Percentiles rank a stretch among this genome's conserved stretches.
phyloP scores from a whole-genome alignment of 2,329 filamentous ascomycete species.

The Clonostachys byssicola region DNA sequence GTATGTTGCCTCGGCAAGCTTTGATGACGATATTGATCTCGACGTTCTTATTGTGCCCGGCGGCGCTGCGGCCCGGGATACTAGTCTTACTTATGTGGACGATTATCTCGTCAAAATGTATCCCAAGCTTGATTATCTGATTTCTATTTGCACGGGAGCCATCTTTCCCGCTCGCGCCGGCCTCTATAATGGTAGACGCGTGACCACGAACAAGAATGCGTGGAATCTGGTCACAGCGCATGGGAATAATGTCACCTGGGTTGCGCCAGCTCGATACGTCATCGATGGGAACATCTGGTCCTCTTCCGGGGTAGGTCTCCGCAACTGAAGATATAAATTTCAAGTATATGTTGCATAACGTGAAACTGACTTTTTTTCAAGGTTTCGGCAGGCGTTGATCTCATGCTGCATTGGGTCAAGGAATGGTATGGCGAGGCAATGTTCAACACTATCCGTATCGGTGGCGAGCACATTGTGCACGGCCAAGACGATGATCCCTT shows the following conservation, averaged over 20 bases:
- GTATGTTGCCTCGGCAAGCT: slow-evolving; percentile 1
- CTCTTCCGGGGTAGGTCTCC: slow-evolving; percentile 18
- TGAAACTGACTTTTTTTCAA: not conserved
- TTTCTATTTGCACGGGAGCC: slow-evolving; percentile 65
- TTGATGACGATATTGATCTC: slow-evolving; percentile 24
- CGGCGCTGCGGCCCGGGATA: slow-evolving; percentile 41
- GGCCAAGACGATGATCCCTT: slow-evolving; percentile 1
- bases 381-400: slow-evolving; percentile 1
- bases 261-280: slow-evolving; percentile 58
- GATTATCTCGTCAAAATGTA: slow-evolving; percentile 31
- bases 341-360: not conserved
- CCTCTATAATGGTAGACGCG: slow-evolving; percentile 52
- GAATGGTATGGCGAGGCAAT: slow-evolving; percentile 1
- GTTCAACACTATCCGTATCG: not conserved
- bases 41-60: slow-evolving; percentile 63
- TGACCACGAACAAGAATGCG: slow-evolving; percentile 63
- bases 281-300: slow-evolving; percentile 64
- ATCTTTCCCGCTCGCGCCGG: slow-evolving; percentile 54
- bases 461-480: not conserved
- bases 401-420: not conserved
- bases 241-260: slow-evolving; percentile 53
- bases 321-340: not conserved
- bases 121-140: slow-evolving; percentile 43
- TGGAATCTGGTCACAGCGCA: slow-evolving; percentile 43
- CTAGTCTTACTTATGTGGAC: slow-evolving; percentile 25